Evolutionary conservation across 139 green algal species (phyloP).

Genomic region (Dunaliella primolecta): DNA sequence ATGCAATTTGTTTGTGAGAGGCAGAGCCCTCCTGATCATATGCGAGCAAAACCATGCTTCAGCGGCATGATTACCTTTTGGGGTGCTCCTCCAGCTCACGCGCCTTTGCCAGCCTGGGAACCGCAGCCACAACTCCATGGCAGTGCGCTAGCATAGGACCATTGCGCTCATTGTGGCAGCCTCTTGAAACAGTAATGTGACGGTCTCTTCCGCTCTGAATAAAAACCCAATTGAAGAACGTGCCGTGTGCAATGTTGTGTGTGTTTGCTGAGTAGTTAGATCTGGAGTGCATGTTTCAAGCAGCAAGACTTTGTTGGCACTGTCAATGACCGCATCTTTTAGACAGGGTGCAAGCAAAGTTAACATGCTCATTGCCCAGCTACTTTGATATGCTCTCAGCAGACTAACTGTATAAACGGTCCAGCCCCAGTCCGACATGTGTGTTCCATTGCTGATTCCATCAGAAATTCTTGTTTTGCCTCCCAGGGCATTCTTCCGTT

Average conservation of each 20-base stretch:
- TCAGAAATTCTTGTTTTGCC: no score
- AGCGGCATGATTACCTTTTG: constrained; percentile 20
- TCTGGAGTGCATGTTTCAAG: background rate
- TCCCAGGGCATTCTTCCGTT: no score
- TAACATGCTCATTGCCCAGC: background rate
- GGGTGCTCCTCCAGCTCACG: constrained; percentile 32
- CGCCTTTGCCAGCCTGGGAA: constrained; percentile 41
- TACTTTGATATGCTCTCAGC: background rate
- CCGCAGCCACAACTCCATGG: constrained; percentile 37
- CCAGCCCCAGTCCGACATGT: no score
- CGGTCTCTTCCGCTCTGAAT: constrained; percentile 24
- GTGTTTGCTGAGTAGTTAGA: background rate
- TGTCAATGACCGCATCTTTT: background rate
- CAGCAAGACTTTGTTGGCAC: background rate
- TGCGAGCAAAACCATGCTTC: no score
- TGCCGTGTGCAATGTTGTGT: background rate
- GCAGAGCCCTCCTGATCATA: no score
- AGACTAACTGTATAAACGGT: no score
- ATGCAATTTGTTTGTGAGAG: no score
- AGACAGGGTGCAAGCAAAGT: background rate
- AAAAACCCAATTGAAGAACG: background rate
- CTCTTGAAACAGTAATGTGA: constrained; percentile 18
- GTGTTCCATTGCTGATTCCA: no score
- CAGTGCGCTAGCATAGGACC: constrained; percentile 3
- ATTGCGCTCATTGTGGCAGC: background rate